Evolutionary conservation across 1,284 basidiomycete genomes (phyloP), one percentile per base, ranked within the genome.

Genomic region (Irpex lacteus): DNA sequence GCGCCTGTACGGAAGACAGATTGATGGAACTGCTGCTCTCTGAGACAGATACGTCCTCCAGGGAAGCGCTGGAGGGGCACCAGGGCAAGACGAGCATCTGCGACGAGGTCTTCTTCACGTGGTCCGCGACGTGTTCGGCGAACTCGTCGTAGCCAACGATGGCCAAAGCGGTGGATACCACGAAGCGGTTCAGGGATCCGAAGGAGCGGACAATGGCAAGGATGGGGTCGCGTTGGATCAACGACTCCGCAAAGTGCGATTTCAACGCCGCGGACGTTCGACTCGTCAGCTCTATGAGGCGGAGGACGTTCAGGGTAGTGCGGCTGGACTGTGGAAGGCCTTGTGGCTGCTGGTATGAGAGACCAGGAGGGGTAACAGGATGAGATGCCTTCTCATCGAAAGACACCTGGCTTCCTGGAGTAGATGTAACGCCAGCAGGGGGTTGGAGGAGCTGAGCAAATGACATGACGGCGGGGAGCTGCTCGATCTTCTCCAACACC

Each of bases 41-140:
- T 4, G 70, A 67, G 6, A 79, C 81, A 60, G 79, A 72, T 7
- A 78, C 66, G 11, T 63, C 54, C 5, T n/a, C 19, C 4, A 47
- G 15, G 9, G 65, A 62, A 8, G 62, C 34, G 62, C 58, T 75
- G 72, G 38, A 80, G 8, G 54, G 26, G 69, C 68, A 81, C 95
- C 95, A 98, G 0, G 95, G 94, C 2, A 98, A 68, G 58, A 97
- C 80, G 60, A 96, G 82, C 76, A 98, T 82, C 68, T 97, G 87
- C 1, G 91, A 85, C 1, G 77, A 78, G 4, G 81, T 77, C 40
- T 87, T 82, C 15, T 76, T 73, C 1, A 85, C 90, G 67, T 93
- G 89, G 9, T 84, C 79, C 0, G 85, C 78, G n/a, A 97, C 88
- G 18, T 85, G 85, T 0, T 78, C 71, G 0, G 91, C 77, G 75